Evolutionary conservation across 164 flowering plant species (phyloP).

Genomic region (Magnolia changhungtana): DNA sequence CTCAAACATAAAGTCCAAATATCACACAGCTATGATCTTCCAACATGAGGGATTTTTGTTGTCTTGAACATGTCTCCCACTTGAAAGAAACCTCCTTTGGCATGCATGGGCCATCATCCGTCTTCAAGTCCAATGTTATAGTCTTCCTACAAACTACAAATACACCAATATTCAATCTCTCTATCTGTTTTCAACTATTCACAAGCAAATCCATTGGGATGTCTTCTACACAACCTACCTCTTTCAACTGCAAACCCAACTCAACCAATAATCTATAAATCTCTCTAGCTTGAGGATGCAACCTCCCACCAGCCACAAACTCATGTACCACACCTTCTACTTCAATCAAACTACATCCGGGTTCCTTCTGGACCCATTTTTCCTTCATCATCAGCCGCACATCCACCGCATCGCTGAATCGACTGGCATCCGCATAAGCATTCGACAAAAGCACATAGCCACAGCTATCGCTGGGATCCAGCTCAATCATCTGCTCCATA

Average conservation of each 20-base stretch:
- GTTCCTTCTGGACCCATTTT: constrained; percentile 39
- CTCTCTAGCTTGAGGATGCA: constrained; percentile 41
- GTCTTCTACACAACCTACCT: constrained; percentile 3
- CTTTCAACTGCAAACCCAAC: constrained; percentile 21
- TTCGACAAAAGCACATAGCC: constrained; percentile 61
- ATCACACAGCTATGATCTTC: no score
- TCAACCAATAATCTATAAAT: constrained; percentile 38
- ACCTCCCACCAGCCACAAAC: constrained; percentile 52
- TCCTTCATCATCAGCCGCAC: constrained; percentile 51
- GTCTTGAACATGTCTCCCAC: no score
- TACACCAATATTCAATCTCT: background rate
- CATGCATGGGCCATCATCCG: background rate
- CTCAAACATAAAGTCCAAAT: no score
- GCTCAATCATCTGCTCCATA: constrained; percentile 32
- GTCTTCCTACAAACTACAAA: background rate
- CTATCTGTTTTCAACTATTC: background rate
- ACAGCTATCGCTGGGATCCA: constrained; percentile 42
- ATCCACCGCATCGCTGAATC: constrained; percentile 45
- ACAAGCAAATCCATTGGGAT: constrained; percentile 1
- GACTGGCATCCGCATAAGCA: constrained; percentile 39
- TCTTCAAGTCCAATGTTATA: background rate
- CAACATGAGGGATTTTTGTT: no score
- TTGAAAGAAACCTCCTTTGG: no score
- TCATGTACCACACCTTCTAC: constrained; percentile 66
- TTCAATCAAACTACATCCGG: constrained; percentile 68